Percentiles rank a stretch among this genome's conserved stretches.
Conservation (phyloP, 1,284 basidiomycete genomes). For the Melanopsichium pennsylvanicum region DNA sequence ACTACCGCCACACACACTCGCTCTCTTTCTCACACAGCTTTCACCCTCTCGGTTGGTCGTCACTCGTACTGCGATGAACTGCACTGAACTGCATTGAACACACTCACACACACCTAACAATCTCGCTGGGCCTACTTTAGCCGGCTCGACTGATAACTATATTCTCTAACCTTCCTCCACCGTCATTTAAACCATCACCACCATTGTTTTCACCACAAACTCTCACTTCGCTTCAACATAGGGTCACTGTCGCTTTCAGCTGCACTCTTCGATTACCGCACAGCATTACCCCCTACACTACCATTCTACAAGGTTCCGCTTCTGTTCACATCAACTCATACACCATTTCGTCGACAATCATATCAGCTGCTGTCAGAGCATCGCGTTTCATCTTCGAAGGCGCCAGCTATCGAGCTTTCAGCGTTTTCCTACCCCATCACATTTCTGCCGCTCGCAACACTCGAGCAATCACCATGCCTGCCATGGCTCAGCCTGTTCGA, state of each 20-base stretch:
- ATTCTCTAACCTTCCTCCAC: too few species aligned
- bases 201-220: not conserved
- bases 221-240: too few species aligned
- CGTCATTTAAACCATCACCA: too few species aligned
- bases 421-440: not conserved
- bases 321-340: not conserved
- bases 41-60: too few species aligned
- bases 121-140: too few species aligned
- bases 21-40: not conserved
- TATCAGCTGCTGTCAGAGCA: slow-evolving; percentile 10
- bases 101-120: too few species aligned
- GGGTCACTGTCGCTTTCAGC: too few species aligned
- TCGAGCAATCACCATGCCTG: not conserved
- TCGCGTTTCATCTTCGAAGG: slow-evolving; percentile 7
- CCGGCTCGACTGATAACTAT: too few species aligned
- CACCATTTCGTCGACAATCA: not conserved
- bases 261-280: too few species aligned
- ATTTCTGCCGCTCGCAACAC: not conserved
- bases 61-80: too few species aligned
- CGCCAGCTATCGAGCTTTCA: not conserved
- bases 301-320: not conserved
- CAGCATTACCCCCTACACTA: too few species aligned
- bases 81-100: too few species aligned
- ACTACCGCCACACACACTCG: not conserved
- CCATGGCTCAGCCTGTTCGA: slow-evolving; percentile 32